Conservation (phyloP, 768 basidiomycete species). For the Leccinum truebloodii region DNA sequence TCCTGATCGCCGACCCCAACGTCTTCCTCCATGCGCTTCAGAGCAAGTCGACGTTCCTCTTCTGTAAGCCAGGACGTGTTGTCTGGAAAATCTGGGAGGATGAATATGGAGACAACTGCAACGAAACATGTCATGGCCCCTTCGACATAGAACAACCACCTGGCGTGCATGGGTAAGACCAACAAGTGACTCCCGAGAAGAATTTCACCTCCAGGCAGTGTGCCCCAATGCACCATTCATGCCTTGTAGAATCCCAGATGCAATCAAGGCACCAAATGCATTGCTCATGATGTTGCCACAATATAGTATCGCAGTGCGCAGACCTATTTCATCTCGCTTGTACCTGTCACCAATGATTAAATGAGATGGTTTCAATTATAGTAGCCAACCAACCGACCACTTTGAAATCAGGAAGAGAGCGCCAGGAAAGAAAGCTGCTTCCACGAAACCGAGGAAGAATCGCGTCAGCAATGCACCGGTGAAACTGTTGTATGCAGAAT, state of each 20-base stretch:
- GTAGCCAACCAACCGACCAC: conserved; percentile 32
- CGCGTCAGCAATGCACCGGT: conserved; percentile 43
- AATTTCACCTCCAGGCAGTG: conserved; percentile 50
- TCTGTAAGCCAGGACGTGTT: conserved; percentile 39
- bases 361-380: conserved; percentile 29
- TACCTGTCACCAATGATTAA: conserved; percentile 38
- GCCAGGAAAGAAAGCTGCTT: conserved; percentile 49
- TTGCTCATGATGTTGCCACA: conserved; percentile 55
- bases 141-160: conserved; percentile 53
- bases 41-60: conserved; percentile 47
- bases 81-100: conserved; percentile 51
- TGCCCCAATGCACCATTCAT: conserved; percentile 52
- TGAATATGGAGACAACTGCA: conserved; percentile 44
- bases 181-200: conserved; percentile 7
- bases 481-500: conserved; percentile 34
- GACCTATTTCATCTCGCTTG: conserved; percentile 44
- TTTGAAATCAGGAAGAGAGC: conserved; percentile 42
- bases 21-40: conserved; percentile 64
- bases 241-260: conserved; percentile 45
- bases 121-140: conserved; percentile 46
- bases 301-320: conserved; percentile 46
- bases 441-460: conserved; percentile 58
- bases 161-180: conserved; percentile 22
- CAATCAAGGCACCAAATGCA: conserved; percentile 55
- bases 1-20: conserved; percentile 56